These are phyloP conservation scores for Colletotrichum sp. DNA, from an alignment of 2,329 filamentous ascomycete genomes.

Conservation along the genomic window DNA sequence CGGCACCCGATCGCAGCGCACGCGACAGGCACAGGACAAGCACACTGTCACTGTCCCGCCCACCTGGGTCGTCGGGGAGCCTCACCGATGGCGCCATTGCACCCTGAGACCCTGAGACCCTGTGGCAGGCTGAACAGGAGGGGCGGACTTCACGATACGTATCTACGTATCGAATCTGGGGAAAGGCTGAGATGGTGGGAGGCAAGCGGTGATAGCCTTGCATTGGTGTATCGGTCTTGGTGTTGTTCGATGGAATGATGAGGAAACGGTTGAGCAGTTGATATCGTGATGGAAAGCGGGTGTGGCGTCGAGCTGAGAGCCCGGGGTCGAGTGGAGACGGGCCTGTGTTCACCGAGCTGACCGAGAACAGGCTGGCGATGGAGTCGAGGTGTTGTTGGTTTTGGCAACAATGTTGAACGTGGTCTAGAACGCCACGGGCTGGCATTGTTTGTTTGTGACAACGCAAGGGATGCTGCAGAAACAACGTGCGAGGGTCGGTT, in stretches of 20 bases:
- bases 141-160: slow-evolving; percentile 15
- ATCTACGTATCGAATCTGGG: slow-evolving; percentile 21
- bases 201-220: not conserved
- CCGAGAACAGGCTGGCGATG: not conserved
- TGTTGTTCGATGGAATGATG: not conserved
- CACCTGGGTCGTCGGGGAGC: slow-evolving; percentile 9
- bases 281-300: not conserved
- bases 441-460: not conserved
- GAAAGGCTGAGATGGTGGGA: slow-evolving; percentile 16
- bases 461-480: not conserved
- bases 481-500: not conserved
- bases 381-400: not conserved
- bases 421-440: not conserved
- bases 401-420: not conserved
- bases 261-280: not conserved
- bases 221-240: not conserved
- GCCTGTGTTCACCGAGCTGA: slow-evolving; percentile 3
- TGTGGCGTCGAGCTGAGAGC: not conserved
- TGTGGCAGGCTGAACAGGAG: slow-evolving; percentile 12
- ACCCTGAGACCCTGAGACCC: slow-evolving; percentile 12
- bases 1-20: slow-evolving; percentile 6
- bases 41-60: slow-evolving; percentile 7
- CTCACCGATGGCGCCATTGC: slow-evolving; percentile 18
- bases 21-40: slow-evolving; percentile 3
- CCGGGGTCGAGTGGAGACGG: not conserved